Conservation (phyloP, 2,329 filamentous ascomycete species). For the Apiospora arundinis region DNA sequence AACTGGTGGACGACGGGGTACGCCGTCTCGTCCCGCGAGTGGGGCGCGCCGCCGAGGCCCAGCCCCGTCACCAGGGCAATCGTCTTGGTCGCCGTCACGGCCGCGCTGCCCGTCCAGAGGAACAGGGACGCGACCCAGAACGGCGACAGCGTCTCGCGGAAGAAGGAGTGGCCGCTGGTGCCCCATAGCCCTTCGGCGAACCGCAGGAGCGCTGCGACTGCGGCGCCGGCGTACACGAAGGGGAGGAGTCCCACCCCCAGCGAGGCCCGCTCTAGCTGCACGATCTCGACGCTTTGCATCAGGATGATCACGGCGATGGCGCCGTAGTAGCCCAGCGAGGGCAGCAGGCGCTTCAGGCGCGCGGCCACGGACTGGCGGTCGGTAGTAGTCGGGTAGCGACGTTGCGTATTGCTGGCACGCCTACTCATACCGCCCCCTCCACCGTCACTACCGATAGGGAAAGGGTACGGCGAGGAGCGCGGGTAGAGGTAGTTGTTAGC, state of each 20-base stretch:
- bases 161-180: constrained; percentile 24
- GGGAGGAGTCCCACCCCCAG: constrained; percentile 24
- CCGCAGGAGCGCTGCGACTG: constrained; percentile 28
- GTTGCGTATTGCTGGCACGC: no score
- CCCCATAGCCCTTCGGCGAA: constrained; percentile 29
- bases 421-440: no score
- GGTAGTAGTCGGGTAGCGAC: not conserved
- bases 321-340: constrained; percentile 34
- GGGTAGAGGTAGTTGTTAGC: not conserved
- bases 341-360: constrained; percentile 29
- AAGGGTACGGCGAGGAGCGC: not conserved
- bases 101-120: constrained; percentile 33
- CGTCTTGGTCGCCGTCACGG: constrained; percentile 34
- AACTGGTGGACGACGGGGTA: constrained; percentile 35
- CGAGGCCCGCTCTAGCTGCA: constrained; percentile 25
- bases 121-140: constrained; percentile 31
- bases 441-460: not conserved
- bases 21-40: constrained; percentile 25
- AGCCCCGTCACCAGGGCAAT: constrained; percentile 25
- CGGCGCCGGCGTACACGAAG: constrained; percentile 30
- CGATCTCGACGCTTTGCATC: constrained; percentile 36
- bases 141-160: not conserved
- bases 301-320: constrained; percentile 31
- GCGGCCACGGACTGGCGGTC: not conserved
- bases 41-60: constrained; percentile 22